A percentile compares a stretch with the other conserved stretches of the same genome.
These are phyloP conservation scores for Eucalyptus caleyi DNA, from an alignment of 345 rosid genomes.

Conservation along the genomic window DNA sequence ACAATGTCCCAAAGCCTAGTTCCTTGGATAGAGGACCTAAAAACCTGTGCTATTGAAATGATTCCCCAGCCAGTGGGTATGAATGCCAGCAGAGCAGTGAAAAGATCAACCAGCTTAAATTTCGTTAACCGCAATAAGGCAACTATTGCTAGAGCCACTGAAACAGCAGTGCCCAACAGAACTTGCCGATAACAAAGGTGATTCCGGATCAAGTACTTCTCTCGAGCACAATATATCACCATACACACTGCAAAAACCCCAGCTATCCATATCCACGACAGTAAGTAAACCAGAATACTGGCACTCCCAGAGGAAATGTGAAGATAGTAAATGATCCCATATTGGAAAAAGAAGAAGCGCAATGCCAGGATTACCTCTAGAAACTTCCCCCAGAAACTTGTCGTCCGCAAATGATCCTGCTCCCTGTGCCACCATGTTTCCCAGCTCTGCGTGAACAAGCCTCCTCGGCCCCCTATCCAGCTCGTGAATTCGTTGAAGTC, in stretches of 20 bases:
- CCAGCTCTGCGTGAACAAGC: background rate
- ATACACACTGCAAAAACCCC: background rate
- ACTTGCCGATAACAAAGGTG: background rate
- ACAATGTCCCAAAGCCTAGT: background rate
- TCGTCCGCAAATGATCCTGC: background rate
- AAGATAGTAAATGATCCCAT: background rate
- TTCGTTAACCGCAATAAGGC: background rate
- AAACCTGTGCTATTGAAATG: background rate
- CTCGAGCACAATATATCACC: background rate
- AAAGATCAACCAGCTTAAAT: background rate
- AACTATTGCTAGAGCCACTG: background rate
- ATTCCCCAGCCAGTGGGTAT: background rate
- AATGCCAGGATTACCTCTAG: background rate
- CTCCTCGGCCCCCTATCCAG: background rate
- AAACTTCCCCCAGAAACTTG: background rate
- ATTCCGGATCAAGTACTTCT: background rate
- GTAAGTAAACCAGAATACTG: background rate
- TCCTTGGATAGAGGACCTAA: background rate
- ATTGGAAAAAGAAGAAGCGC: background rate
- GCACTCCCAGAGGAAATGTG: background rate
- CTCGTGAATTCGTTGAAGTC: background rate
- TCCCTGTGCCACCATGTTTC: background rate
- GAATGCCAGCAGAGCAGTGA: background rate
- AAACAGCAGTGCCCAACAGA: background rate
- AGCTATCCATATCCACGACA: background rate